Conservation (phyloP, 2,329 filamentous ascomycete species). For the Fusarium dlaminii region DNA sequence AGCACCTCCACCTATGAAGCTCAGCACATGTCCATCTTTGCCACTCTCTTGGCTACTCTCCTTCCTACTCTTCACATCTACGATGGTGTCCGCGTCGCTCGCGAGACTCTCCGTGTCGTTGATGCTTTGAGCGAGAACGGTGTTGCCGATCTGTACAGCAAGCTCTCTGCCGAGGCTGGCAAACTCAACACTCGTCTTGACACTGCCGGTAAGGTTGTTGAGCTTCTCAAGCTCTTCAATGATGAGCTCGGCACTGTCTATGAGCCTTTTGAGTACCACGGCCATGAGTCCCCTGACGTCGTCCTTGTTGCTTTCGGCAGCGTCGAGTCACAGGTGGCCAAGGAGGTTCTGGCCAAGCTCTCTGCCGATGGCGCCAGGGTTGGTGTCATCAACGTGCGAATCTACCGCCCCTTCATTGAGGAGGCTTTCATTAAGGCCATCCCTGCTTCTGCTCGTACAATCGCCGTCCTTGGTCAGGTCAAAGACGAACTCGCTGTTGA, state of each 20-base stretch:
- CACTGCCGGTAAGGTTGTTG: slow-evolving; percentile 75
- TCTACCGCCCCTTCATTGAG: slow-evolving; percentile 96
- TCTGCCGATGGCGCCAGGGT: slow-evolving; percentile 78
- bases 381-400: slow-evolving; percentile 88
- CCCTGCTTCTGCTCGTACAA: slow-evolving; percentile 76
- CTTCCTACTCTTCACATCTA: slow-evolving; percentile 89
- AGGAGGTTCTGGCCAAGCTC: slow-evolving; percentile 80
- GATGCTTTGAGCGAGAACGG: slow-evolving; percentile 80
- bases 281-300: slow-evolving; percentile 79
- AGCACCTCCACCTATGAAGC: slow-evolving; percentile 89
- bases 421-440: slow-evolving; percentile 89
- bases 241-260: slow-evolving; percentile 94
- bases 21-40: slow-evolving; percentile 94
- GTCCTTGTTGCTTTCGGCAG: slow-evolving; percentile 95
- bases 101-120: slow-evolving; percentile 83
- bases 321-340: slow-evolving; percentile 85
- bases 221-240: slow-evolving; percentile 80
- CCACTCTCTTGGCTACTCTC: slow-evolving; percentile 80
- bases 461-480: slow-evolving; percentile 92
- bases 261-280: slow-evolving; percentile 91
- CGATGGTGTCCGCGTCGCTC: slow-evolving; percentile 83
- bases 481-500: slow-evolving; percentile 74
- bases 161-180: slow-evolving; percentile 68
- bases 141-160: slow-evolving; percentile 74
- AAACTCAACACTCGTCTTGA: slow-evolving; percentile 76